Evolutionary conservation across 139 green algal genomes (phyloP), one percentile per base, ranked within the genome.

Genomic region (Zygnema circumcarinatum): DNA sequence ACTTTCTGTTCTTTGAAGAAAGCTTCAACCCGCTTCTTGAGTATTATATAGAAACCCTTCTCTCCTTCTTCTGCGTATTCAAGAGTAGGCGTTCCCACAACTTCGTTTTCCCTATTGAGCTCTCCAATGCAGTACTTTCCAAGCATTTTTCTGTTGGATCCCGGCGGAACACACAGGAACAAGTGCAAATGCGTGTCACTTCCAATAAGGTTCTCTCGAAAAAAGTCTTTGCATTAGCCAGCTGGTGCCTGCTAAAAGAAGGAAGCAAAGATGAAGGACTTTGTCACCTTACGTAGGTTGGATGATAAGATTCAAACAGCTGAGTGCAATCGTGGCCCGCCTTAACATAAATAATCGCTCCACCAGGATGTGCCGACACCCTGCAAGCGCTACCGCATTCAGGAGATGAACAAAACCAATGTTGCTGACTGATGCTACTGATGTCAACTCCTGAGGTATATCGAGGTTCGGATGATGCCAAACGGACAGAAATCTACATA

Each of bases 231-330:
- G n/a, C n/a, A n/a, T n/a, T n/a, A n/a, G n/a, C n/a, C n/a, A n/a
- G n/a, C n/a, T n/a, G n/a, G n/a, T n/a, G n/a, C n/a, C n/a, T n/a
- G n/a, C n/a, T n/a, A n/a, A n/a, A n/a, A n/a, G n/a, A n/a, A n/a
- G n/a, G n/a, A n/a, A n/a, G n/a, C n/a, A n/a, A n/a, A n/a, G n/a
- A n/a, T 74, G 53, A 83, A 86, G 22, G 11, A 78, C 16, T 83
- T 47, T 83, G 36, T 75, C 33, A 74, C 84, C 84, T 87, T 39
- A 89, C 84, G 38, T 89, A 88, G 36, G 90, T 47, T n/a, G 93
- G 92, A 74, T 96, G 94, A 73, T 96, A 96, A 1, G 90, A 92
- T 41, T 96, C 92, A 87, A 96, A 96, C 2, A 96, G 89, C 67
- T 94, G 87, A 7, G 94, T 94, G 88, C 89, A 94, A 68, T 96